Conservation (phyloP, 345 rosid genomes). For the Capsella bursapastoris region DNA sequence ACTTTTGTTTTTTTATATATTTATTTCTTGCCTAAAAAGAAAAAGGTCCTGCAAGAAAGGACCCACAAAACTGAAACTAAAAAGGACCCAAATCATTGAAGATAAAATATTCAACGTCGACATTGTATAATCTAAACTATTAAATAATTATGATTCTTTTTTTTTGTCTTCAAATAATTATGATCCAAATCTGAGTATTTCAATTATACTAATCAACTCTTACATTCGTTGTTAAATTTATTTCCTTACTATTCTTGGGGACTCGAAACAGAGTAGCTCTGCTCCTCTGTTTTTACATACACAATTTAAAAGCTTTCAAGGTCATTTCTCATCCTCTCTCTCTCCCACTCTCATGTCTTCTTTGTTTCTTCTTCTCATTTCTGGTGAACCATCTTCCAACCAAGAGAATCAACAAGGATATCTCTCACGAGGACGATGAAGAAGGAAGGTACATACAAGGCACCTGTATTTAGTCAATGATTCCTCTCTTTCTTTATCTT, state of each 20-base stretch:
- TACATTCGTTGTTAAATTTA: background rate
- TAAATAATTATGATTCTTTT: background rate
- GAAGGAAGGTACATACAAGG: background rate
- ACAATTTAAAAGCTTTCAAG: background rate
- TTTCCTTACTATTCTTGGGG: background rate
- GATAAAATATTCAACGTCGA: background rate
- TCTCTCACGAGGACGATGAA: background rate
- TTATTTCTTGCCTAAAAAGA: too few relatives aligned
- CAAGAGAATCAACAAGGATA: background rate
- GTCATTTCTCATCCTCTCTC: background rate
- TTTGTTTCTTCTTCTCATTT: background rate
- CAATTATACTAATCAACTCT: background rate
- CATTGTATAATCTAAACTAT: background rate
- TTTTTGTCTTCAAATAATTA: background rate
- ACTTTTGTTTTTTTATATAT: too few relatives aligned
- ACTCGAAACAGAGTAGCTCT: slow-evolving; percentile 6
- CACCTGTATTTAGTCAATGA: background rate
- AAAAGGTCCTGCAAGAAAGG: background rate
- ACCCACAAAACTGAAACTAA: background rate
- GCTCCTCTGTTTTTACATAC: background rate
- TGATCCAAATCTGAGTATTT: background rate
- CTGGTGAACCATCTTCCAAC: background rate
- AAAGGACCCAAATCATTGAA: background rate
- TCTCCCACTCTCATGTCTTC: background rate
- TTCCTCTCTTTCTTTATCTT: background rate